Percentiles rank a stretch among this genome's conserved stretches.
Conservation (phyloP, 2,329 filamentous ascomycete genomes). For the Tolypocladium capitatum region DNA sequence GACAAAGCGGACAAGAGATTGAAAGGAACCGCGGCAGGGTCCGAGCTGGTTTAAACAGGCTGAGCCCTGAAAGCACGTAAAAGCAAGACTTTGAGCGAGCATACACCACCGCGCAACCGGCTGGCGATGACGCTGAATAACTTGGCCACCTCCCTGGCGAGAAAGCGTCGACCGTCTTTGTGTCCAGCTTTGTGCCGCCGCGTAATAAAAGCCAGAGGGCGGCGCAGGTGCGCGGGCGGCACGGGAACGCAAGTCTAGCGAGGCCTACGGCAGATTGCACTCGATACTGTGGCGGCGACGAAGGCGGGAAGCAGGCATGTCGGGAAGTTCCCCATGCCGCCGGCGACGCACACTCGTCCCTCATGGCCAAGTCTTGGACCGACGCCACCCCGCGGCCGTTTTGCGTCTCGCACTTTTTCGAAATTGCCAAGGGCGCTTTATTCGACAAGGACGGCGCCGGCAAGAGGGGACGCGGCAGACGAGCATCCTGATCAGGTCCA, state of each 20-base stretch:
- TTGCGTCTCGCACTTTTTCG: neutral
- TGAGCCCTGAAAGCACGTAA: neutral
- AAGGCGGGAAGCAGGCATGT: neutral
- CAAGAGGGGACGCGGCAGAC: too few relatives aligned
- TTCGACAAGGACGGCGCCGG: neutral
- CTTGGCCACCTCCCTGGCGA: neutral
- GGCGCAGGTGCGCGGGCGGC: too few relatives aligned
- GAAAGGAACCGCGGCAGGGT: neutral
- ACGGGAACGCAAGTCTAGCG: too few relatives aligned
- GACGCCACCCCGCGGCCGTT: neutral
- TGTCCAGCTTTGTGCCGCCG: neutral
- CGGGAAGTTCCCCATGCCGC: neutral
- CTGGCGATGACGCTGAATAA: too few relatives aligned
- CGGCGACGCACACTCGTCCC: too few relatives aligned
- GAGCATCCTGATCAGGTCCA: too few relatives aligned
- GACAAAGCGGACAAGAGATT: neutral
- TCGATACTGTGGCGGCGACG: neutral
- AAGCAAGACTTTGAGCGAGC: neutral
- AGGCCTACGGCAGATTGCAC: neutral
- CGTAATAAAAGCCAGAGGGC: neutral
- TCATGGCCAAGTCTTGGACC: neutral
- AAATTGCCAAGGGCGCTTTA: neutral
- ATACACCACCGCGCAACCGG: too few relatives aligned
- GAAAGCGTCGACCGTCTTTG: neutral
- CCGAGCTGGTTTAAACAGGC: neutral